Conservation (phyloP, 108 stramenopile genomes). For the Nitzschia putrida region DNA sequence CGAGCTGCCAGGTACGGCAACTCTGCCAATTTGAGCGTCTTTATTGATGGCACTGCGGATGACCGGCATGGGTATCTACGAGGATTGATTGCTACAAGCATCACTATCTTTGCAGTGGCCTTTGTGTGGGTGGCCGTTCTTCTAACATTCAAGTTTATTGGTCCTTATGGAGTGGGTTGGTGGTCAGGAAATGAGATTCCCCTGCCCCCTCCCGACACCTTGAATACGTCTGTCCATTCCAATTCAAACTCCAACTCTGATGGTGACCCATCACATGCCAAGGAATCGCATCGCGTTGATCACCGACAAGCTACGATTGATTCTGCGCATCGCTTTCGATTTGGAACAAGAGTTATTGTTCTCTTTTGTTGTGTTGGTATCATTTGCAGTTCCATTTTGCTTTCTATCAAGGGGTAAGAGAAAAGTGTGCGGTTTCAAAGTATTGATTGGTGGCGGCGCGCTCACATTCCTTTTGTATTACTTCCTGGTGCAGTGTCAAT, state of each 20-base stretch:
- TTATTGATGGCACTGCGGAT: neutral
- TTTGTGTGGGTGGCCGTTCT: neutral
- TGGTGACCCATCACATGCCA: no score
- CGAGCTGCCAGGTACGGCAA: conserved; percentile 4
- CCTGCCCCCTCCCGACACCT: neutral
- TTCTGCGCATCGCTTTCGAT: no score
- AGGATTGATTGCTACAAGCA: neutral
- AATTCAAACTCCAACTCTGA: no score
- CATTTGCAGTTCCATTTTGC: conserved; percentile 8
- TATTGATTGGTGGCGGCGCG: no score
- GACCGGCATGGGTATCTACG: neutral
- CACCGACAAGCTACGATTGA: no score
- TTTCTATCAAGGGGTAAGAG: conserved; percentile 10
- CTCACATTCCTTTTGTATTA: neutral
- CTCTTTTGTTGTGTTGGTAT: neutral
- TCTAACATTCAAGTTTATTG: neutral
- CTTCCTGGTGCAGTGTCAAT: neutral
- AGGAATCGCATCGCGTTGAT: no score
- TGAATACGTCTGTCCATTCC: neutral
- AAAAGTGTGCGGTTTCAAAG: no score
- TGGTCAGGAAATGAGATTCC: neutral
- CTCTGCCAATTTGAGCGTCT: neutral
- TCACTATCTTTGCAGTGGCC: conserved; percentile 1
- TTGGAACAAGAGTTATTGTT: neutral
- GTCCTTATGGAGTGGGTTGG: conserved; percentile 8